Evolutionary conservation across 768 basidiomycete genomes (phyloP).

Genomic region (Russula ochroleuca): DNA sequence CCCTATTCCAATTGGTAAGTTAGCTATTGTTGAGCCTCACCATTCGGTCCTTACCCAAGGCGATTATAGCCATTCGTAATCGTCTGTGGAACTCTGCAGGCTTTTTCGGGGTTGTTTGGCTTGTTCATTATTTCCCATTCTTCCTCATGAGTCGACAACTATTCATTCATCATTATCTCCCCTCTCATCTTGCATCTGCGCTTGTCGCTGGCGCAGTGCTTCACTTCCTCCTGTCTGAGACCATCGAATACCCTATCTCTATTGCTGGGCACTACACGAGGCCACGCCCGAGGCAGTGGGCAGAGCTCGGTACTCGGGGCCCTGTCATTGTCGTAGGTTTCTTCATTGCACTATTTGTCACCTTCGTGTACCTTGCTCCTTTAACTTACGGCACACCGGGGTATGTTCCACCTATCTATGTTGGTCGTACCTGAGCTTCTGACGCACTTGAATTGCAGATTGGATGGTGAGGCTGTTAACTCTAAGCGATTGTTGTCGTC

Average conservation of each 20-base stretch:
- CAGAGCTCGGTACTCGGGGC: conserved; percentile 76
- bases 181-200: conserved; percentile 90
- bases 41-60: conserved; percentile 11
- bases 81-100: conserved; percentile 93
- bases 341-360: conserved; percentile 52
- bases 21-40: neutral
- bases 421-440: conserved; percentile 17
- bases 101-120: conserved; percentile 94
- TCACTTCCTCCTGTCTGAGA: conserved; percentile 85
- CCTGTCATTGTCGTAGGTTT: conserved; percentile 58
- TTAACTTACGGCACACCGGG: conserved; percentile 96
- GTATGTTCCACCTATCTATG: conserved; percentile 45
- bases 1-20: conserved; percentile 85
- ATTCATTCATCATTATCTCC: conserved; percentile 97
- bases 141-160: conserved; percentile 96
- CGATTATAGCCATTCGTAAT: conserved; percentile 72
- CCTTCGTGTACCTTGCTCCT: conserved; percentile 77
- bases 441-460: conserved; percentile 40
- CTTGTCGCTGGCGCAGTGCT: conserved; percentile 89
- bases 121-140: conserved; percentile 93
- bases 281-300: conserved; percentile 42
- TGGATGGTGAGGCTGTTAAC: conserved; percentile 84
- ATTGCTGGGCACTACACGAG: conserved; percentile 62
- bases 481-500: conserved; percentile 74
- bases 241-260: conserved; percentile 88